A percentile compares a stretch with the other conserved stretches of the same genome.
phyloP scores from a whole-genome alignment of 1,284 basidiomycete genomes.

The Grifola frondosa region DNA sequence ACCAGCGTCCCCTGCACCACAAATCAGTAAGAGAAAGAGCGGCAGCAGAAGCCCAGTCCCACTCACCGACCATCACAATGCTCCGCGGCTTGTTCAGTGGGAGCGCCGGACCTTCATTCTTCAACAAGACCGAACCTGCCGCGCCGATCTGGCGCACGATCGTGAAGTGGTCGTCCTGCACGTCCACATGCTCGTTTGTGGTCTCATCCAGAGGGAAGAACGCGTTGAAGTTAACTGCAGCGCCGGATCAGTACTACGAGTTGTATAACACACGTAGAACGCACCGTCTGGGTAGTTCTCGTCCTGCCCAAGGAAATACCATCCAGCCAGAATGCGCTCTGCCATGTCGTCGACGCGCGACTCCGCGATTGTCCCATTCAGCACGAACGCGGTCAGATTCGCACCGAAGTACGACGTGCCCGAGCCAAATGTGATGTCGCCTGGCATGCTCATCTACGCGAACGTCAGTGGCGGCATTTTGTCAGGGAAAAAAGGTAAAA shows the following conservation, averaged over 20 bases:
- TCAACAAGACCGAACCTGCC: slow-evolving; percentile 77
- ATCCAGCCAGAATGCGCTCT: slow-evolving; percentile 60
- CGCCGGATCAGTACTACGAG: background rate
- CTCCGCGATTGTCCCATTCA: slow-evolving; percentile 66
- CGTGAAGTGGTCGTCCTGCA: slow-evolving; percentile 71
- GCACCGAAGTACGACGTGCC: slow-evolving; percentile 56
- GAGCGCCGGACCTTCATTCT: slow-evolving; percentile 69
- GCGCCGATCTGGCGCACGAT: slow-evolving; percentile 75
- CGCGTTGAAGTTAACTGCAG: slow-evolving; percentile 54
- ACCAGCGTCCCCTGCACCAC: slow-evolving; percentile 52
- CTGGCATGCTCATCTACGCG: slow-evolving; percentile 67
- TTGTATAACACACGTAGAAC: slow-evolving; percentile 22
- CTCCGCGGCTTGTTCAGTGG: slow-evolving; percentile 62
- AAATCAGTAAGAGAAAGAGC: background rate
- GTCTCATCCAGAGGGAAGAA: slow-evolving; percentile 51
- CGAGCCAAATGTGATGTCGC: slow-evolving; percentile 57
- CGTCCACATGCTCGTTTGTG: slow-evolving; percentile 70
- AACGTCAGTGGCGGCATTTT: background rate
- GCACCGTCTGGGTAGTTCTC: slow-evolving; percentile 47
- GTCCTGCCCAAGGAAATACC: slow-evolving; percentile 68
- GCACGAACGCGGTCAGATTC: slow-evolving; percentile 66
- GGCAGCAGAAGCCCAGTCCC: no score
- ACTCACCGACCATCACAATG: slow-evolving; percentile 55
- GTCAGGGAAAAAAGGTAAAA: background rate
- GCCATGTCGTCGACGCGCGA: slow-evolving; percentile 71